These are phyloP conservation scores for Candida tropicalis DNA, from an alignment of 1,139 yeast genomes.

Conservation along the genomic window DNA sequence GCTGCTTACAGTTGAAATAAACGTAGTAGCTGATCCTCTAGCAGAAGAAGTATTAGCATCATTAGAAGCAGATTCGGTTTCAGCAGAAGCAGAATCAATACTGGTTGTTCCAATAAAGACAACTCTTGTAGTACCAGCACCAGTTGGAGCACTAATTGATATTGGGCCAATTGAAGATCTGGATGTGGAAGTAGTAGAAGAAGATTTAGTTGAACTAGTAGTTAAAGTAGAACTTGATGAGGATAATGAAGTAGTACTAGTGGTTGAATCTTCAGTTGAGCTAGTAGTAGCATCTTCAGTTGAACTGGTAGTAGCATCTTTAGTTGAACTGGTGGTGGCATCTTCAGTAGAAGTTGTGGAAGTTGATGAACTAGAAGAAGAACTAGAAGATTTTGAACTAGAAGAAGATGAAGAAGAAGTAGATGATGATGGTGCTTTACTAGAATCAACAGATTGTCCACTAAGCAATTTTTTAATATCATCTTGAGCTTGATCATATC, in stretches of 20 bases:
- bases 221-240: conserved; percentile 5
- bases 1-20: conserved; percentile 2
- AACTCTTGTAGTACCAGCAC: conserved; percentile 1
- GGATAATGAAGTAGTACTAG: conserved; percentile 3
- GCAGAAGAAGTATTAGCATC: not conserved
- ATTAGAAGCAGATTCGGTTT: not conserved
- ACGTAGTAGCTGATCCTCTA: not conserved
- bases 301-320: not conserved
- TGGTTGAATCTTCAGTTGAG: conserved; percentile 7
- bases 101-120: conserved; percentile 4
- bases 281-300: conserved; percentile 1
- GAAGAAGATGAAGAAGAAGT: conserved; percentile 1
- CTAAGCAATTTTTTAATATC: conserved; percentile 47
- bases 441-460: conserved; percentile 21
- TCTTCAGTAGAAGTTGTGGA: conserved; percentile 4
- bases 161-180: not conserved
- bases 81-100: not conserved
- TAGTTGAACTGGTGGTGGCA: not conserved
- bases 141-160: not conserved
- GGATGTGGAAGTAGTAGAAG: not conserved
- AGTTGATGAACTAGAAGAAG: conserved; percentile 4
- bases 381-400: conserved; percentile 5
- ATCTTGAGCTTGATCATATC: conserved; percentile 48
- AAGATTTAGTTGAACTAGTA: conserved; percentile 3
- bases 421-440: conserved; percentile 8